Evolutionary conservation across 371 early-diverging fungal species (phyloP), one percentile per base, ranked within the genome.

Genomic region (Actinomucor elegans): DNA sequence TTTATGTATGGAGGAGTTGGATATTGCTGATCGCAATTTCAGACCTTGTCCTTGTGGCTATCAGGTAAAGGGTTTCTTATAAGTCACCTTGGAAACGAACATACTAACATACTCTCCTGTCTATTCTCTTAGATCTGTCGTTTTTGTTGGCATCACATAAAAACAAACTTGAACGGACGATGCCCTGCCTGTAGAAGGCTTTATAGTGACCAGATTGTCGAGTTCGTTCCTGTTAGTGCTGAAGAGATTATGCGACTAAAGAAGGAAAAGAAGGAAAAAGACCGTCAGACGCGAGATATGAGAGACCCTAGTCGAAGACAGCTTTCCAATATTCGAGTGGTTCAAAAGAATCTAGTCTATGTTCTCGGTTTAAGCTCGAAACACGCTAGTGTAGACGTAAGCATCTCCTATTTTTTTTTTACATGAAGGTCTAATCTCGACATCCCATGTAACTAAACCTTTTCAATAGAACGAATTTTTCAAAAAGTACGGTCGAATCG

Each of bases 101-200:
- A 31, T 7, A 31, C 5, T 31, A 17, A 5, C 4, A 2, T 18
- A 26, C 5, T 3, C 38, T 12, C 21, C 17, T 27, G 8, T 45
- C 26, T 1, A 3, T 20, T 27, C 20, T 1, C 29, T 24, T 75
- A 97, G 94, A 94, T 98, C 57, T 98, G 98, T 70, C 89, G 97
- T n/a, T 98, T 98, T 70, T 98, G 98, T 64, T 96, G 94, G 91
- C 90, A 98, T 68, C 94, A 94, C 61, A 96, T 96, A 71, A 93
- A 91, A 57, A 90, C 95, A 43, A 86, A 93, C 62, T 79, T 93
- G 57, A 94, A 94, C 67, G 90, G 90, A 5, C 83, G 87, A 42
- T 98, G 98, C 70, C 97, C 98, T 15, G 97, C 95, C 7, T 98
- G 98, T 57, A 80, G 92, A 37, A 75, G 92, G 52, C 62, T 83